phyloP scores from a whole-genome alignment of 176 grass and related monocot species.

The Lolium multiflorum region DNA sequence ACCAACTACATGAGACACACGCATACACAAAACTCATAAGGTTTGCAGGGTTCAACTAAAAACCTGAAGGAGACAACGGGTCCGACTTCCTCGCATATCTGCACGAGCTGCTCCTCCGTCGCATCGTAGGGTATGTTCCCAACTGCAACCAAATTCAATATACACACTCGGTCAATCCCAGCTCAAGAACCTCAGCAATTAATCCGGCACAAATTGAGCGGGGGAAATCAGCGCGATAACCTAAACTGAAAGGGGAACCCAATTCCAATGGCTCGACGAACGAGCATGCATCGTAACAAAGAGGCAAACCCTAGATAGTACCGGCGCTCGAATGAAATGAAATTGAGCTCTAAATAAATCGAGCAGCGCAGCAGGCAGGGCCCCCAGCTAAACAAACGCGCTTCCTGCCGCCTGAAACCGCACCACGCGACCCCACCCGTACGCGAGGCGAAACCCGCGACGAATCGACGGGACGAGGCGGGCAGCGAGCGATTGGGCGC shows the following conservation, averaged over 20 bases:
- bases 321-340: neutral
- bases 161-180: slow-evolving; percentile 11
- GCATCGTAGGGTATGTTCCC: slow-evolving; percentile 96
- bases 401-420: too few relatives aligned
- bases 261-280: neutral
- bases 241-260: neutral
- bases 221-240: neutral
- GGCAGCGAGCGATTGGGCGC: neutral
- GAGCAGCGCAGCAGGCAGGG: too few relatives aligned
- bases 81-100: slow-evolving; percentile 95
- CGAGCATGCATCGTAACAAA: neutral
- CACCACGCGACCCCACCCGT: too few relatives aligned
- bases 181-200: neutral
- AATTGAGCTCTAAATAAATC: neutral
- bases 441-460: neutral
- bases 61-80: slow-evolving; percentile 98
- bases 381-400: too few relatives aligned
- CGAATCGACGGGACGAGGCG: neutral
- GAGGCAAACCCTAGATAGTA: slow-evolving; percentile 43
- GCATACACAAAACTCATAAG: neutral
- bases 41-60: slow-evolving; percentile 28
- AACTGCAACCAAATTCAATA: slow-evolving; percentile 59
- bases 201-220: neutral
- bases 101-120: slow-evolving; percentile 89
- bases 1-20: too few relatives aligned